Evolutionary conservation across 768 basidiomycete species (phyloP).

Genomic region (Hygrophoropsis aurantiaca): DNA sequence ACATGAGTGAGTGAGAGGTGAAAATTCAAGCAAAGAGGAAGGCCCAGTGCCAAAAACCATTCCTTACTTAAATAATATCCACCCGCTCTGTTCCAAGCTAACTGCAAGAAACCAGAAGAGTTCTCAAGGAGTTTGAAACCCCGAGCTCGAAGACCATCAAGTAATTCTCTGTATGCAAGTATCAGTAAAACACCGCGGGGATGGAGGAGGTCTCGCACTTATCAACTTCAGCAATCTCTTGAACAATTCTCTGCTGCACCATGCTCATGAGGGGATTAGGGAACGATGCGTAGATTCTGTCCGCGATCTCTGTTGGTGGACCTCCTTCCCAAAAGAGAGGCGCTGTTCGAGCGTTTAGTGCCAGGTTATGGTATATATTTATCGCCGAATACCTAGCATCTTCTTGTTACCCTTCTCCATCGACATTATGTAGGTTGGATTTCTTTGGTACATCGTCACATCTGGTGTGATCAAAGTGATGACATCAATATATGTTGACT

Average conservation of each 20-base stretch:
- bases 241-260: constrained; percentile 28
- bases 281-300: constrained; percentile 47
- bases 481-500: too few species aligned
- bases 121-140: constrained; percentile 44
- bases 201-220: constrained; percentile 29
- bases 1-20: background rate
- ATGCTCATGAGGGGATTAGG: constrained; percentile 34
- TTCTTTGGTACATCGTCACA: constrained; percentile 41
- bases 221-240: constrained; percentile 46
- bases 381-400: constrained; percentile 14
- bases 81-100: constrained; percentile 33
- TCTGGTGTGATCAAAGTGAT: constrained; percentile 27
- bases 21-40: background rate
- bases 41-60: background rate
- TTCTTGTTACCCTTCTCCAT: constrained; percentile 36
- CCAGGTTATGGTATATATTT: constrained; percentile 3
- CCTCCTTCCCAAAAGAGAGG: constrained; percentile 44
- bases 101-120: constrained; percentile 33
- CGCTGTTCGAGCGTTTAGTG: background rate
- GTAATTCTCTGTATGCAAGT: constrained; percentile 30
- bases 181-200: background rate
- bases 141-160: constrained; percentile 38
- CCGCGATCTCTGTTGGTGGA: constrained; percentile 50
- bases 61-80: constrained; percentile 40
- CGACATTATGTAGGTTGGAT: constrained; percentile 47